Conservation (phyloP, 2,329 filamentous ascomycete species). For the Aulographum hederae region DNA sequence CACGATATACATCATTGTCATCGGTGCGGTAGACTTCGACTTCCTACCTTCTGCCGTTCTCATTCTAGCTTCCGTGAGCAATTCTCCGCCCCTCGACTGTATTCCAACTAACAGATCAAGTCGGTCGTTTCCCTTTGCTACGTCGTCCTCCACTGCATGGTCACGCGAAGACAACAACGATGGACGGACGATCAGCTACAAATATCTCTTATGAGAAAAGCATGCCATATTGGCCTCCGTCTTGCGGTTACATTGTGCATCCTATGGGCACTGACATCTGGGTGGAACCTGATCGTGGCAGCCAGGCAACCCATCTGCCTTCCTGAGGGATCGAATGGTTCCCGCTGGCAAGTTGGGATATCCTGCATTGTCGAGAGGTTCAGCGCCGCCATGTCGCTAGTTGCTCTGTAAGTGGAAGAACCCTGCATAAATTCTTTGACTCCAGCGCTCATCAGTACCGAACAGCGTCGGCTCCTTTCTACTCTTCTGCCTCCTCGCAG, state of each 20-base stretch:
- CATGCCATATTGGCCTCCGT: slow-evolving; percentile 15
- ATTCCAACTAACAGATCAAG: slow-evolving; percentile 7
- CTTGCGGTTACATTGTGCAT: slow-evolving; percentile 14
- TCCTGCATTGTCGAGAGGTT: slow-evolving; percentile 14
- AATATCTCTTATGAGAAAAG: slow-evolving; percentile 12
- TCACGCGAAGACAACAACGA: slow-evolving; percentile 14
- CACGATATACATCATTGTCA: slow-evolving; percentile 13
- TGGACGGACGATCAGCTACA: slow-evolving; percentile 12
- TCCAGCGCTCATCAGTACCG: slow-evolving; percentile 2
- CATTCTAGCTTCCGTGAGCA: slow-evolving; percentile 14
- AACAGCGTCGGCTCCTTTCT: slow-evolving; percentile 14
- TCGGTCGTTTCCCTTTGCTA: slow-evolving; percentile 16
- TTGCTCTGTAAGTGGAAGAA: slow-evolving; percentile 13
- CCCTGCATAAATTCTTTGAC: neutral
- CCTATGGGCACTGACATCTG: slow-evolving; percentile 18
- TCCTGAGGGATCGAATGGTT: slow-evolving; percentile 7
- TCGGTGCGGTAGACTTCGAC: slow-evolving; percentile 12
- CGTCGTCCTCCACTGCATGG: slow-evolving; percentile 15
- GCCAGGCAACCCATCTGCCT: slow-evolving; percentile 17
- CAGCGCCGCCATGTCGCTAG: slow-evolving; percentile 13
- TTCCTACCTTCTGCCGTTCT: slow-evolving; percentile 15
- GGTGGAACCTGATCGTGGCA: slow-evolving; percentile 21
- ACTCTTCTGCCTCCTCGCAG: slow-evolving; percentile 15
- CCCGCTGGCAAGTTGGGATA: slow-evolving; percentile 15
- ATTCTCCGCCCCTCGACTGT: neutral